These are phyloP conservation scores for Microsporum ferrugineum DNA, from an alignment of 2,329 filamentous ascomycete genomes.

Conservation along the genomic window DNA sequence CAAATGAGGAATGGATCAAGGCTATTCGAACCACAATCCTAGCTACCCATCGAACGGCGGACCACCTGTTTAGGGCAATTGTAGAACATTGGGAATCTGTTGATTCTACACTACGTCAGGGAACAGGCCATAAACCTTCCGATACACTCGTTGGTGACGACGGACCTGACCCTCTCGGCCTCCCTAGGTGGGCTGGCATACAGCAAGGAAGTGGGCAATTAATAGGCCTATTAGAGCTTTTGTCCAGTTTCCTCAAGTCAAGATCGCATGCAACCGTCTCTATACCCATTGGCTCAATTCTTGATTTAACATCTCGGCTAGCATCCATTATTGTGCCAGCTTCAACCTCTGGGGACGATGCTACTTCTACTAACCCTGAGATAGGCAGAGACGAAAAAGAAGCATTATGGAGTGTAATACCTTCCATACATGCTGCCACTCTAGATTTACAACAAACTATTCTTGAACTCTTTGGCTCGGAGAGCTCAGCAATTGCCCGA, in stretches of 20 bases:
- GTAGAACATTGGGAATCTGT: slow-evolving; percentile 70
- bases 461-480: slow-evolving; percentile 46
- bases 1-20: slow-evolving; percentile 66
- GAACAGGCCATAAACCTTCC: slow-evolving; percentile 27
- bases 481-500: slow-evolving; percentile 49
- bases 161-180: slow-evolving; percentile 34
- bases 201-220: slow-evolving; percentile 60
- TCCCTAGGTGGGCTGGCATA: slow-evolving; percentile 67
- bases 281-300: slow-evolving; percentile 54
- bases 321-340: slow-evolving; percentile 51
- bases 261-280: slow-evolving; percentile 55
- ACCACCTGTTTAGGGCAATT: slow-evolving; percentile 66
- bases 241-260: slow-evolving; percentile 52
- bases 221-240: slow-evolving; percentile 51
- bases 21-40: slow-evolving; percentile 51
- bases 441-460: slow-evolving; percentile 51
- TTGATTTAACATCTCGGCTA: slow-evolving; percentile 60
- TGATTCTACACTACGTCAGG: slow-evolving; percentile 31
- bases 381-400: slow-evolving; percentile 73
- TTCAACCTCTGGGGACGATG: slow-evolving; percentile 35
- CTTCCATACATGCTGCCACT: slow-evolving; percentile 61
- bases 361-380: slow-evolving; percentile 53
- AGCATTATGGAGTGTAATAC: slow-evolving; percentile 60
- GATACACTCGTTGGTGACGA: slow-evolving; percentile 27
- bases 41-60: slow-evolving; percentile 58